phyloP scores from a whole-genome alignment of 257 asterid species.

The Penstemon barbatus region DNA sequence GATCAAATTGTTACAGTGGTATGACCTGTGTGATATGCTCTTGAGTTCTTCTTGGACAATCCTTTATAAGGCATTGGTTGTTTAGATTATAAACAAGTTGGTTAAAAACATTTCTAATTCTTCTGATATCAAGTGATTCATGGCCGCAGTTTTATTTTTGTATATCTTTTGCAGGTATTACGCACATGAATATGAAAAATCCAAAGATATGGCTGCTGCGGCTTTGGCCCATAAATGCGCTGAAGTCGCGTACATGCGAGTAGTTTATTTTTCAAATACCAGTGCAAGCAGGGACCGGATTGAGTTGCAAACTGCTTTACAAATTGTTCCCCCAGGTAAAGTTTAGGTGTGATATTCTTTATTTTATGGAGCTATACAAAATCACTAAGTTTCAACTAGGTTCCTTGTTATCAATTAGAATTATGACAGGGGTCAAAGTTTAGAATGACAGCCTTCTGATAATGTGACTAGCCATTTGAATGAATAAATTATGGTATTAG shows the following conservation, averaged over 20 bases:
- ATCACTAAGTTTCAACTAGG: constrained; percentile 8
- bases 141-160: constrained; percentile 21
- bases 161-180: constrained; percentile 62
- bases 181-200: constrained; percentile 89
- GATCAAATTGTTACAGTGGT: constrained; percentile 18
- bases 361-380: constrained; percentile 7
- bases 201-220: constrained; percentile 88
- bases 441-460: constrained; percentile 16
- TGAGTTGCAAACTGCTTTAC: constrained; percentile 76
- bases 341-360: constrained; percentile 26
- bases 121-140: constrained; percentile 7
- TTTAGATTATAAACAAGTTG: not conserved
- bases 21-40: not conserved
- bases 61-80: constrained; percentile 1
- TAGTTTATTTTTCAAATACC: constrained; percentile 64
- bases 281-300: constrained; percentile 71
- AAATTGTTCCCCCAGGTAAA: constrained; percentile 80
- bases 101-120: constrained; percentile 8
- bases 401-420: not conserved
- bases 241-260: constrained; percentile 93
- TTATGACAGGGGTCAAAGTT: constrained; percentile 10
- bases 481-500: constrained; percentile 15
- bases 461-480: constrained; percentile 8
- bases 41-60: constrained; percentile 11
- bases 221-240: constrained; percentile 92